A percentile compares a stretch with the other conserved stretches of the same genome.
Evolutionary conservation across 2,329 filamentous ascomycete species (phyloP).

Genomic region (Colletotrichum cuscutae): DNA sequence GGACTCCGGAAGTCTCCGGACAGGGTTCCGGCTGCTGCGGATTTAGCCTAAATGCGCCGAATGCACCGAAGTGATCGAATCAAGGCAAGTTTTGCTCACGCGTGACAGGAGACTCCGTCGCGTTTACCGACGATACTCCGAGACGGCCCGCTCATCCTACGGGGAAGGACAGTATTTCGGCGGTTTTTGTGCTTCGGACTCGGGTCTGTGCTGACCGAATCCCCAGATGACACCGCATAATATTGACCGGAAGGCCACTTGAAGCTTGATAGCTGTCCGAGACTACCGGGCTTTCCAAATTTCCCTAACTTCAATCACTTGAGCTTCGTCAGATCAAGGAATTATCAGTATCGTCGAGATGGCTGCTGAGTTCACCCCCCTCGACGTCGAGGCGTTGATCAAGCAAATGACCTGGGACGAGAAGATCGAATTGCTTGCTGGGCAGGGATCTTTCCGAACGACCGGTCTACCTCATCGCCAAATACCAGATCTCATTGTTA

Average conservation of each 20-base stretch:
- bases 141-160: conserved; percentile 11
- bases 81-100: conserved; percentile 10
- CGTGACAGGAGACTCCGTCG: conserved; percentile 16
- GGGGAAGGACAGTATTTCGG: conserved; percentile 11
- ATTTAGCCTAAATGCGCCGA: conserved; percentile 31
- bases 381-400: conserved; percentile 32
- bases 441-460: conserved; percentile 30
- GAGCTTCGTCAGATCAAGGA: background rate
- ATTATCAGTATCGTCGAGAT: background rate
- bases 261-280: background rate
- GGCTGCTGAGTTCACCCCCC: background rate
- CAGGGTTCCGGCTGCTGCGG: conserved; percentile 23
- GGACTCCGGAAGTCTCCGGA: conserved; percentile 11
- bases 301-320: no score
- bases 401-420: conserved; percentile 34
- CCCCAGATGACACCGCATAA: background rate
- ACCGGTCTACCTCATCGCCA: conserved; percentile 31
- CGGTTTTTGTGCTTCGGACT: background rate
- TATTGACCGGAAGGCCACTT: background rate
- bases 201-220: background rate
- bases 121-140: conserved; percentile 31
- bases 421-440: conserved; percentile 35
- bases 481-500: conserved; percentile 27
- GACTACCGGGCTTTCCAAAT: background rate
- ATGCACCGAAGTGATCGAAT: background rate